Evolutionary conservation across 176 grass and related monocot species (phyloP), one percentile per base, ranked within the genome.

Genomic region (Thinopyrum elongatum): DNA sequence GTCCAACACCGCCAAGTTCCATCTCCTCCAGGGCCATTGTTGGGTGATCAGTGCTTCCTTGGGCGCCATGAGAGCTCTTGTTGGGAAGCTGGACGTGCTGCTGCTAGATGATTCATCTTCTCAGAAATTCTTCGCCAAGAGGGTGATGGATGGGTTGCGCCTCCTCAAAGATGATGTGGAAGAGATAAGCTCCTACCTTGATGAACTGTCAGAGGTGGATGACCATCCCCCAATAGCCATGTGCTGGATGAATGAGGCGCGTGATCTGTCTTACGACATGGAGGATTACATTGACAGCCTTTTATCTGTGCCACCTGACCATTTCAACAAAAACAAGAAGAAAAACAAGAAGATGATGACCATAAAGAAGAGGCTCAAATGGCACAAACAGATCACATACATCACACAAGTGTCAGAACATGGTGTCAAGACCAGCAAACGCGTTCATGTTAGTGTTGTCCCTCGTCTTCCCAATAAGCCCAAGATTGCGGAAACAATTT

Each of bases 1-100:
- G 78, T 77, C 90, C 8, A 83, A 93, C 65, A 73, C 89, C 63
- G 89, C 83, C 76, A 93, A 92, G 75, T 78, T 90, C 82, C 93
- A 92, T 65, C 76, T 98, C 33, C 80, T 92, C 6, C 91, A 93
- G 82, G 90, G 59, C 71, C 69, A 55, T 55, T 19, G 16, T 55
- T 55, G 49, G 49, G 49, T 7, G 49, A 55, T 7, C 49, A 55
- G 49, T 55, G 16, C 49, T 2, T 17, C 51, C 0, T 57, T 57
- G 17, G 51, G 51, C 51, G 6, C 51, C 51, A 57, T 57, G 19
- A 57, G 51, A 57, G 6, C 19, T 0, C 51, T 57, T 19, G 51
- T 57, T 57, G 51, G 0, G 51, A 57, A 57, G 51, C 19, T 57
- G 49, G 49, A 55, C 16, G 0, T 55, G 49, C 49, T 55, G 49